Evolutionary conservation across 768 basidiomycete species (phyloP).

Genomic region (Rhodotorula paludigena): DNA sequence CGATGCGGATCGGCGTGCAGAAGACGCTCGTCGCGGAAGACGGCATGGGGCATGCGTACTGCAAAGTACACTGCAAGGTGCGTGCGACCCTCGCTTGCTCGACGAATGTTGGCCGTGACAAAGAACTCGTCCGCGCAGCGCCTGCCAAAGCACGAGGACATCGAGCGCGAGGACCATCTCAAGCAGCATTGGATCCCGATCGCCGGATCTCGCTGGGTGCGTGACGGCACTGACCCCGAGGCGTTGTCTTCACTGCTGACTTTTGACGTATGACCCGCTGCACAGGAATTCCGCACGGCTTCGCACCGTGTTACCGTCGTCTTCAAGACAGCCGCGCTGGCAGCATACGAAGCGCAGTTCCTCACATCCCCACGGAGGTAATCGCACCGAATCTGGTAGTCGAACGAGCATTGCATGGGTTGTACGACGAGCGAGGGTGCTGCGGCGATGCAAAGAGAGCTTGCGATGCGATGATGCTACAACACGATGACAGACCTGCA

Average conservation of each 20-base stretch:
- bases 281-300: constrained; percentile 28
- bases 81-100: no score
- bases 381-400: no score
- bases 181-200: constrained; percentile 21
- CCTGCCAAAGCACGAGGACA: constrained; percentile 19
- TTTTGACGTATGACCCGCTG: no score
- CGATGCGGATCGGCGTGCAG: constrained; percentile 19
- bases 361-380: constrained; percentile 3
- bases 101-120: no score
- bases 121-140: constrained; percentile 15
- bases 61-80: constrained; percentile 34
- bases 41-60: constrained; percentile 28
- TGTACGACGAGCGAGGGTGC: no score
- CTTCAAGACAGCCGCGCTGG: constrained; percentile 32
- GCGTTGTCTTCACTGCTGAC: no score
- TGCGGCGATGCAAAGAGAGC: no score
- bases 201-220: constrained; percentile 25
- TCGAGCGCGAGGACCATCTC: constrained; percentile 14
- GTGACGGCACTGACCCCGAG: no score
- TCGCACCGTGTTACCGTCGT: constrained; percentile 27
- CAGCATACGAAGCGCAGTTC: constrained; percentile 30
- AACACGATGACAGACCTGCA: no score
- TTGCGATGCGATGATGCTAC: no score
- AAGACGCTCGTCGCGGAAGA: constrained; percentile 32
- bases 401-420: background rate